A percentile compares a stretch with the other conserved stretches of the same genome.
Conservation (phyloP, 1,284 basidiomycete species). For the Pulchroboletus neoregius region DNA sequence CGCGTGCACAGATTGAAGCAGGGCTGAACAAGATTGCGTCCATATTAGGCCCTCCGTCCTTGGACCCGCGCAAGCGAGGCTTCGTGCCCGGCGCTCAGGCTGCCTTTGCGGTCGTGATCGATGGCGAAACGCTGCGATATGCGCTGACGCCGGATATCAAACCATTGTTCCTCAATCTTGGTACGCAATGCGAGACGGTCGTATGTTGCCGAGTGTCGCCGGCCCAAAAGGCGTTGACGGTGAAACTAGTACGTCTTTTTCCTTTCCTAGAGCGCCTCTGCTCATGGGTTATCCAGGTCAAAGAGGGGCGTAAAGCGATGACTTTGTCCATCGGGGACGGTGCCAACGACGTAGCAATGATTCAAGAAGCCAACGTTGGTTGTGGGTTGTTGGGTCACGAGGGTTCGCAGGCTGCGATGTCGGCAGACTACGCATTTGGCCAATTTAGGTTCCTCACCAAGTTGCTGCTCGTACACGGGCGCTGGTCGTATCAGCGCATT, state of each 20-base stretch:
- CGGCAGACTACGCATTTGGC: conserved; percentile 96
- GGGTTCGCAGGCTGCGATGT: conserved; percentile 98
- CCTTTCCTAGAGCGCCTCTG: background rate
- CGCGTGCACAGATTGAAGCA: conserved; percentile 86
- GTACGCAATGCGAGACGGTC: conserved; percentile 95
- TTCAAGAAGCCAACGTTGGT: conserved; percentile 97
- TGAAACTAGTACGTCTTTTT: conserved; percentile 68
- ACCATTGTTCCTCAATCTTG: conserved; percentile 83
- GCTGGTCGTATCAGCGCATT: conserved; percentile 94
- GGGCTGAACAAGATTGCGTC: conserved; percentile 94
- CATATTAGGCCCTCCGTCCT: conserved; percentile 61
- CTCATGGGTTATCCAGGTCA: conserved; percentile 55
- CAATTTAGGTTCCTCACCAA: conserved; percentile 96
- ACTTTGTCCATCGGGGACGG: conserved; percentile 96
- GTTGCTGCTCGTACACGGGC: conserved; percentile 89
- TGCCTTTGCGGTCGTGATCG: conserved; percentile 92
- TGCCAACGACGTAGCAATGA: conserved; percentile 96
- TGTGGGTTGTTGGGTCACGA: conserved; percentile 93
- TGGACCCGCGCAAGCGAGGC: conserved; percentile 55
- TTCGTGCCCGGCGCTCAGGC: conserved; percentile 65
- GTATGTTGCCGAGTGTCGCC: conserved; percentile 97
- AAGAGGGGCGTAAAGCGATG: conserved; percentile 94
- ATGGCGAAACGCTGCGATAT: conserved; percentile 88
- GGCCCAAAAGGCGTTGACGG: conserved; percentile 93
- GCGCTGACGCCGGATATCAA: conserved; percentile 80